Evolutionary conservation across 208 protist genomes (phyloP), one percentile per base, ranked within the genome.

Genomic region (Trypanosoma rangeli): DNA sequence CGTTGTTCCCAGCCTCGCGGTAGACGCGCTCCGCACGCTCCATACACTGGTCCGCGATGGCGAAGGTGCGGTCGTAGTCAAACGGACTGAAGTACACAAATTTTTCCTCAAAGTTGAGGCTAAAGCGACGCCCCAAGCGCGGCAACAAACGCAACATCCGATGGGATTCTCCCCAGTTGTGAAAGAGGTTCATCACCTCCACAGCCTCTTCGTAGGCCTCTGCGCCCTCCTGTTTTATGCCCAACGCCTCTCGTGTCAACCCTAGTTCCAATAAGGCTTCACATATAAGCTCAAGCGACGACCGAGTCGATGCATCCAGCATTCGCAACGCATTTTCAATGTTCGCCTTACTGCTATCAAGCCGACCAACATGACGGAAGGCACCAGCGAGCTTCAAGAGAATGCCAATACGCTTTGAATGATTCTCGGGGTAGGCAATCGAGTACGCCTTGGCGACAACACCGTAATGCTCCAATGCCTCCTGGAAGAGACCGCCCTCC

Each of bases 31-130:
- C 89, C 1, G 92, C 92, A n/a, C 75, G 80, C 39, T 78, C 74
- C 50, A 96, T 73, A 68, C 86, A 94, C 73, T 96, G 87, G 55
- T 96, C 92, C 0, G 75, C 81, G 35, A 96, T 75, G 29, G 92
- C 88, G 50, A 93, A 94, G 26, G 85, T 87, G 53, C 92, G 88
- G 64, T 96, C 92, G 59, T 89, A 91, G 70, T 96, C 92, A 63
- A 94, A 94, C 3, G 92, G 92, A 5, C 84, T 92, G 73, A 87
- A 96, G 73, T 96, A 96, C 54, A 93, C 73, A 64, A 96, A 96
- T 70, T 96, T 96, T 52, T 92, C 73, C 74, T 96, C 88, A 57
- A 76, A 84, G 74, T 96, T 96, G 39, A 94, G 80, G 53, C 89
- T 85, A 71, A 96, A 92, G 33, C 88, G 86, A 42, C 89, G 88